phyloP scores from a whole-genome alignment of 2,329 filamentous ascomycete species.

The Xylariaceae sp. region DNA sequence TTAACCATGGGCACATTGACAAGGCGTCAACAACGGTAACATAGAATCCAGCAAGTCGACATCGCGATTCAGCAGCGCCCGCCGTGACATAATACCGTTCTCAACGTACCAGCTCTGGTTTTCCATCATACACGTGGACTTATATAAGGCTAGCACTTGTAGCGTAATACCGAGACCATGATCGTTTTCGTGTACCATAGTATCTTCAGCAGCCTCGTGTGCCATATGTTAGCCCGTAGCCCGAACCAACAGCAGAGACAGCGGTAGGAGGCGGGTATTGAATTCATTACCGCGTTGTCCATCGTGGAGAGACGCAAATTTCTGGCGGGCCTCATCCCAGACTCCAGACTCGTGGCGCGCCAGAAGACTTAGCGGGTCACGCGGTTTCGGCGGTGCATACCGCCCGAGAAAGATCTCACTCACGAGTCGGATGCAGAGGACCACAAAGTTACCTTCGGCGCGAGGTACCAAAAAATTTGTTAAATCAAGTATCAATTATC shows the following conservation, averaged over 20 bases:
- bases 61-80: conserved; percentile 5
- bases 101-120: conserved; percentile 11
- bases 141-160: conserved; percentile 8
- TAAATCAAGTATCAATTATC: no score
- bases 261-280: conserved; percentile 2
- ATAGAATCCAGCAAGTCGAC: not conserved
- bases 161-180: conserved; percentile 5
- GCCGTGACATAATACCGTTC: conserved; percentile 7
- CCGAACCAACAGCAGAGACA: conserved; percentile 2
- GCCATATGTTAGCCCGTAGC: conserved; percentile 5
- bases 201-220: conserved; percentile 6
- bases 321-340: conserved; percentile 9
- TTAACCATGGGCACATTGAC: conserved; percentile 2
- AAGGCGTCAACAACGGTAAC: conserved; percentile 7
- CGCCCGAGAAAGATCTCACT: conserved; percentile 9
- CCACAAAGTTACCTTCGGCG: conserved; percentile 6
- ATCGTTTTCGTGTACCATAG: conserved; percentile 5
- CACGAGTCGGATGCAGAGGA: conserved; percentile 10
- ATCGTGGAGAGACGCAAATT: not conserved
- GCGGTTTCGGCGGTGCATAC: conserved; percentile 6
- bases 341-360: conserved; percentile 7
- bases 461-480: no score
- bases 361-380: conserved; percentile 7
- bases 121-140: conserved; percentile 12
- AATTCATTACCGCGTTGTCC: conserved; percentile 6